Percentiles rank a stretch among this genome's conserved stretches.
phyloP scores from a whole-genome alignment of 257 asterid species.

The Solanum corneliomulleri region DNA sequence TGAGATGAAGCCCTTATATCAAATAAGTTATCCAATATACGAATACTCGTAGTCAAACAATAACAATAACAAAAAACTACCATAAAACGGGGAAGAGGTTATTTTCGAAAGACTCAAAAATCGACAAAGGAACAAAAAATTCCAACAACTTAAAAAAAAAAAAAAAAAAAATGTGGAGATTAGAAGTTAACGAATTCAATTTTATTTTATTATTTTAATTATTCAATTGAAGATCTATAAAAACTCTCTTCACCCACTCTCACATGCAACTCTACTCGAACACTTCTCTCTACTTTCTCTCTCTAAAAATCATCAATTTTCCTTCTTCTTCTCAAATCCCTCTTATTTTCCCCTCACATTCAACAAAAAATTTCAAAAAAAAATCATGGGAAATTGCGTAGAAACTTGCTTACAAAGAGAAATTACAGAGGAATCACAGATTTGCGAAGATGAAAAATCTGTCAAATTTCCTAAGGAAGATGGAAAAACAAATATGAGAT shows the following conservation, averaged over 20 bases:
- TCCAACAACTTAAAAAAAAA: background rate
- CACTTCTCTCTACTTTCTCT: background rate
- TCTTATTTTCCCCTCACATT: background rate
- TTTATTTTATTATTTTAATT: background rate
- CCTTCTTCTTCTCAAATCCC: background rate
- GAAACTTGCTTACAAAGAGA: constrained; percentile 17
- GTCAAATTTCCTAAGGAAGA: background rate
- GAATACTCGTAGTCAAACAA: background rate
- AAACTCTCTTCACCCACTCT: background rate
- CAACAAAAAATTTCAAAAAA: background rate
- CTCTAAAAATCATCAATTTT: background rate
- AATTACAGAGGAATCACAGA: background rate
- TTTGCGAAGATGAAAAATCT: background rate
- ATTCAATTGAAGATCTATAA: background rate
- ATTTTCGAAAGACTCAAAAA: background rate
- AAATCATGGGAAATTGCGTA: constrained; percentile 62
- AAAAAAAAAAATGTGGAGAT: too few relatives aligned
- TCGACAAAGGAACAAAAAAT: background rate
- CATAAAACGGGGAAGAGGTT: background rate
- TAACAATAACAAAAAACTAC: too few relatives aligned
- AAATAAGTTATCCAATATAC: background rate
- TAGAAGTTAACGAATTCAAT: background rate
- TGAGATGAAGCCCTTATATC: background rate
- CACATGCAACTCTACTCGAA: background rate
- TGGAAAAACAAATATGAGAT: constrained; percentile 13